These are phyloP conservation scores for Colletotrichum sp. DNA, from an alignment of 2,329 filamentous ascomycete genomes.

Conservation along the genomic window DNA sequence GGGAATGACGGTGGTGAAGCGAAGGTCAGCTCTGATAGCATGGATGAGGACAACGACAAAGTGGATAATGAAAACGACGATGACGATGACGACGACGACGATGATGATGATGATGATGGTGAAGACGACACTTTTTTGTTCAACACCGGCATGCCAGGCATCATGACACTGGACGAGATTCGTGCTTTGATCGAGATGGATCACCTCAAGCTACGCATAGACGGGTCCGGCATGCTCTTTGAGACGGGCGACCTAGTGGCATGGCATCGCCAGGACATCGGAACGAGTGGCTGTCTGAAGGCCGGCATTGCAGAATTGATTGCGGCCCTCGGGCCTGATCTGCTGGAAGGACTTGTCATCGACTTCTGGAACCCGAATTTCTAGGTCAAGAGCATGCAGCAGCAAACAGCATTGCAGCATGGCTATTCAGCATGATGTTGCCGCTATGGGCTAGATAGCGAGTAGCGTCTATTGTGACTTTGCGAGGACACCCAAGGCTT, in stretches of 20 bases:
- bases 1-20: not conserved
- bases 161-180: constrained; percentile 62
- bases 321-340: constrained; percentile 67
- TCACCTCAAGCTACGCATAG: constrained; percentile 59
- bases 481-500: not conserved
- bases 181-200: constrained; percentile 62
- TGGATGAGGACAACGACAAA: not conserved
- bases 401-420: not conserved
- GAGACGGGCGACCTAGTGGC: constrained; percentile 57
- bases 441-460: not conserved
- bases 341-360: constrained; percentile 62
- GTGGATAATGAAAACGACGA: constrained; percentile 23
- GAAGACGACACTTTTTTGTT: constrained; percentile 51
- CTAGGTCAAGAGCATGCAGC: not conserved
- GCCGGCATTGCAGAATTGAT: constrained; percentile 70
- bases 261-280: constrained; percentile 62
- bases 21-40: constrained; percentile 12
- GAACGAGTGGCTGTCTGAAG: constrained; percentile 55
- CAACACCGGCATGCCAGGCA: constrained; percentile 69
- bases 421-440: not conserved
- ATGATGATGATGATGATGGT: constrained; percentile 1
- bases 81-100: constrained; percentile 17
- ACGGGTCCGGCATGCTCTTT: constrained; percentile 40
- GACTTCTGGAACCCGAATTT: constrained; percentile 47
- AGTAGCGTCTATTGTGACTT: not conserved